phyloP scores from a whole-genome alignment of 164 flowering plant genomes.

The Cinnamomum chago region DNA sequence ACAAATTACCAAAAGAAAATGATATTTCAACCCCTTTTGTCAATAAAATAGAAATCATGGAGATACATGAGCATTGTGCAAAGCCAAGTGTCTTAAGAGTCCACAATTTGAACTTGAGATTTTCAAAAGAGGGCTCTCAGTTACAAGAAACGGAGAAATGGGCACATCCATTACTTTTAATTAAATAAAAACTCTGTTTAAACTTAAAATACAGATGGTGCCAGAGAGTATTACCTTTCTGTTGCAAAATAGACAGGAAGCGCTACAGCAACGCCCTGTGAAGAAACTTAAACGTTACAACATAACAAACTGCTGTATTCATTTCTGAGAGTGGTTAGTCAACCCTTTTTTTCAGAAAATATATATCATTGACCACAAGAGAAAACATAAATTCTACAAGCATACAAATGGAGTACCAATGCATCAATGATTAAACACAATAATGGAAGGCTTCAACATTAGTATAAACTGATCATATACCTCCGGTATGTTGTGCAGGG shows the following conservation, averaged over 20 bases:
- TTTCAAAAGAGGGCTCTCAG: too few species aligned
- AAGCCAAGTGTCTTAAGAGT: too few species aligned
- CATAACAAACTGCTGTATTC: background rate
- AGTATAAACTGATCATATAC: conserved; percentile 22
- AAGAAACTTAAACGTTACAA: conserved; percentile 1
- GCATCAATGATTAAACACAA: background rate
- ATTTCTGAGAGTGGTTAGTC: background rate
- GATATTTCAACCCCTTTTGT: too few species aligned
- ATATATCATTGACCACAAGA: background rate
- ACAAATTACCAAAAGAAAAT: background rate
- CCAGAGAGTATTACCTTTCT: conserved; percentile 50
- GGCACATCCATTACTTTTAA: background rate
- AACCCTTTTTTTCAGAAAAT: background rate
- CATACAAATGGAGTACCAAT: background rate
- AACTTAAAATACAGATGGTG: background rate
- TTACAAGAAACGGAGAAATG: too few species aligned
- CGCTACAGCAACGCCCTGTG: conserved; percentile 64
- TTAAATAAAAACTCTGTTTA: background rate
- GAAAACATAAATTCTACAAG: background rate
- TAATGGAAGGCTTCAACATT: background rate
- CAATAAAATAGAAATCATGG: too few species aligned
- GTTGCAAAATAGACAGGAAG: conserved; percentile 97
- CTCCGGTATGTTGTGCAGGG: conserved; percentile 96
- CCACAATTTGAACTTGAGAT: too few species aligned
- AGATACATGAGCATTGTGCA: too few species aligned